Evolutionary conservation across 768 basidiomycete species (phyloP).

Genomic region (Neoboletus subvelutipes): DNA sequence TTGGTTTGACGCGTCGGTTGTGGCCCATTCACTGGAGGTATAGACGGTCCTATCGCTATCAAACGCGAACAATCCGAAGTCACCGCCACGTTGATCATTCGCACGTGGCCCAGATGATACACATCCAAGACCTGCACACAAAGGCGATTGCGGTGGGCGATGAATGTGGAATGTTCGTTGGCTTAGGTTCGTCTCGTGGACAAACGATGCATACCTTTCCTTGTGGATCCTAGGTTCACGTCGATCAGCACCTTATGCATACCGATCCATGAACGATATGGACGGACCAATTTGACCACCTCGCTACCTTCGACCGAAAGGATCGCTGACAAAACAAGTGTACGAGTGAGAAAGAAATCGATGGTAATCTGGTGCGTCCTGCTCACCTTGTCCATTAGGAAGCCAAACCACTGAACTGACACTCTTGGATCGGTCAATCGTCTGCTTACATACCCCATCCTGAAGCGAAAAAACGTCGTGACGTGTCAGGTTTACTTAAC

Average conservation of each 20-base stretch:
- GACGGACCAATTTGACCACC: slow-evolving; percentile 44
- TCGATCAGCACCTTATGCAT: not conserved
- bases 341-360: not conserved
- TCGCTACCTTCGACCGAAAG: slow-evolving; percentile 50
- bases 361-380: not conserved
- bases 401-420: slow-evolving; percentile 52
- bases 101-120: slow-evolving; percentile 43
- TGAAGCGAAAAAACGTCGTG: slow-evolving; percentile 12
- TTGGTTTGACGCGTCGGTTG: slow-evolving; percentile 47
- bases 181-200: not conserved
- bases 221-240: slow-evolving; percentile 36
- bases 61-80: slow-evolving; percentile 46
- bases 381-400: slow-evolving; percentile 44
- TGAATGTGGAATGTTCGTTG: not conserved
- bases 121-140: slow-evolving; percentile 36
- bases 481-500: not conserved
- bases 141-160: not conserved
- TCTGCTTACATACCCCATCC: slow-evolving; percentile 50
- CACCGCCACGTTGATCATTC: slow-evolving; percentile 49
- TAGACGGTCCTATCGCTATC: slow-evolving; percentile 46
- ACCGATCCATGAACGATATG: not conserved
- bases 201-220: slow-evolving; percentile 34
- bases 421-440: slow-evolving; percentile 44
- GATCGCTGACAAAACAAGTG: slow-evolving; percentile 35
- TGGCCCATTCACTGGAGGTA: slow-evolving; percentile 40